Conservation (phyloP, 106 monocot genomes). For the Phalaenopsis equestris region DNA sequence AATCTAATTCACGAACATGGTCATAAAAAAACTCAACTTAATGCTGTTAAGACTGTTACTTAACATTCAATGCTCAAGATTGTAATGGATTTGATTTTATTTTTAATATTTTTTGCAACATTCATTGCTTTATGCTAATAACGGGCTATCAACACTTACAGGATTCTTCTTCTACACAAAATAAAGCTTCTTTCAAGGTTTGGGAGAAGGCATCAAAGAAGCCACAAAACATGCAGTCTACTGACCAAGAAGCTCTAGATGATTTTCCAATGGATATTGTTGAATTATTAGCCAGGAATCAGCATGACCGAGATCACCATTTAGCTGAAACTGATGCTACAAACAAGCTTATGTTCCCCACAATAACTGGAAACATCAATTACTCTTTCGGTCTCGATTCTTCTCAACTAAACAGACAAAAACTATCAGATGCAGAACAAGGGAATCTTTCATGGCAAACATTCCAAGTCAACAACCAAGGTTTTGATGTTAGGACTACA, state of each 20-base stretch:
- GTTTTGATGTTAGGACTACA: not conserved
- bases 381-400: not conserved
- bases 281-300: conserved; percentile 76
- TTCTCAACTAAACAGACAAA: not conserved
- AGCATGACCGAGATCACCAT: conserved; percentile 42
- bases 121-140: not conserved
- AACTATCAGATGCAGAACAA: conserved; percentile 7
- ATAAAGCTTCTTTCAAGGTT: conserved; percentile 1
- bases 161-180: conserved; percentile 16
- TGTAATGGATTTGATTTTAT: not conserved
- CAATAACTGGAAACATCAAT: conserved; percentile 9
- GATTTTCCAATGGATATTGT: conserved; percentile 92
- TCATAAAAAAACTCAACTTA: not conserved
- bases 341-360: conserved; percentile 3
- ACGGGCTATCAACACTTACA: conserved; percentile 8
- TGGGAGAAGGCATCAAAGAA: conserved; percentile 20
- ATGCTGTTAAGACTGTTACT: not conserved
- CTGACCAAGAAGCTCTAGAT: conserved; percentile 27
- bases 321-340: conserved; percentile 14
- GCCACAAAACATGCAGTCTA: conserved; percentile 2
- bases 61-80: not conserved
- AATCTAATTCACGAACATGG: not conserved
- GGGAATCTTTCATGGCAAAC: conserved; percentile 2
- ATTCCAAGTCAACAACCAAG: conserved; percentile 4
- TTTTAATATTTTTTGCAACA: not conserved